These are phyloP conservation scores for Trametes punicea DNA, from an alignment of 768 basidiomycete genomes.

Conservation along the genomic window DNA sequence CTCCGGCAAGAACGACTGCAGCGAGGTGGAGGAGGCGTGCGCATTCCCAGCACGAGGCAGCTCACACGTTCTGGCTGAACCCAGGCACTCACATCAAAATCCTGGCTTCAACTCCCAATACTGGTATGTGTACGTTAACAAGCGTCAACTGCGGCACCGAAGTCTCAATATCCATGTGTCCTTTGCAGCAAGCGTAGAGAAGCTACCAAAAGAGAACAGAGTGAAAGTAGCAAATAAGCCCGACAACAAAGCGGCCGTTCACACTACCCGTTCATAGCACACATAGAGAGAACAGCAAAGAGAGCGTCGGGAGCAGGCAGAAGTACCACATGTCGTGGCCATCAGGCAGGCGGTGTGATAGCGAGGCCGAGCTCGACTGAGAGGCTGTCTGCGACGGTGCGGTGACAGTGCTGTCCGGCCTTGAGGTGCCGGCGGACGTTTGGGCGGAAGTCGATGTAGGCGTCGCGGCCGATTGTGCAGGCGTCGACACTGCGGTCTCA, in stretches of 20 bases:
- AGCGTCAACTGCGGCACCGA: neutral
- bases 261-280: constrained; percentile 10
- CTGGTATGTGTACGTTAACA: too few relatives aligned
- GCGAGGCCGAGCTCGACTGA: neutral
- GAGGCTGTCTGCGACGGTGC: neutral
- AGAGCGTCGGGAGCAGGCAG: constrained; percentile 4
- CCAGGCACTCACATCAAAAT: too few relatives aligned
- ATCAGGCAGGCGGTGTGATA: neutral
- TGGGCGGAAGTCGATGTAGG: neutral
- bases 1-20: too few relatives aligned
- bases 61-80: neutral
- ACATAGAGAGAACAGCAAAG: constrained; percentile 9
- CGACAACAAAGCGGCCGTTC: neutral
- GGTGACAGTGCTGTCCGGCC: neutral
- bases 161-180: neutral
- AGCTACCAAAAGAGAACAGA: neutral
- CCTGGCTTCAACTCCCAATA: too few relatives aligned
- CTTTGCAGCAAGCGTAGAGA: neutral
- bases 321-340: neutral
- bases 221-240: neutral
- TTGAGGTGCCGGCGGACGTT: neutral
- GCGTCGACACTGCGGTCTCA: neutral
- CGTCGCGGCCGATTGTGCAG: neutral
- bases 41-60: too few relatives aligned
- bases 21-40: too few relatives aligned